Evolutionary conservation across 2,329 filamentous ascomycete genomes (phyloP).

Genomic region (Magnaporthiopsis poae): DNA sequence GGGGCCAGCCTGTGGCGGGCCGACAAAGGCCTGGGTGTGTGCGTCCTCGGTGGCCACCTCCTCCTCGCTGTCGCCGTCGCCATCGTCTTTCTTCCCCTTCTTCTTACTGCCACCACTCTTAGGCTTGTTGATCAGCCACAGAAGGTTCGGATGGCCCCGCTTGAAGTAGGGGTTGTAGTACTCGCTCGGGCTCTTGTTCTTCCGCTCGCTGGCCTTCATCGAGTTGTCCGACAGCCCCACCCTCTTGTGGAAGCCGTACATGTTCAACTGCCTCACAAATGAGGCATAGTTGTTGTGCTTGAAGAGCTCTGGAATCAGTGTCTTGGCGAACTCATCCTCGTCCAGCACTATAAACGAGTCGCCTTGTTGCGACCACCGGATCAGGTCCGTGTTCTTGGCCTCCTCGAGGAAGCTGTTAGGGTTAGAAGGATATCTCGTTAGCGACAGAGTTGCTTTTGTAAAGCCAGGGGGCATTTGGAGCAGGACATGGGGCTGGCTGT

Average conservation of each 20-base stretch:
- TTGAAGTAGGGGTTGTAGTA: slow-evolving; percentile 97
- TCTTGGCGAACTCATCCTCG: slow-evolving; percentile 96
- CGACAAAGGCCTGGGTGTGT: slow-evolving; percentile 16
- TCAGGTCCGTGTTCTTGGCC: slow-evolving; percentile 83
- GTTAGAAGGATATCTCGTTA: slow-evolving; percentile 10
- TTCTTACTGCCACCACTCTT: slow-evolving; percentile 57
- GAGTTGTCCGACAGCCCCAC: slow-evolving; percentile 91
- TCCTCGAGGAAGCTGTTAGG: slow-evolving; percentile 75
- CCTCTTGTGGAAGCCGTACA: slow-evolving; percentile 96
- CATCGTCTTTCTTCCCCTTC: slow-evolving; percentile 52
- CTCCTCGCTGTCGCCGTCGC: slow-evolving; percentile 63
- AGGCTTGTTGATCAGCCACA: slow-evolving; percentile 95
- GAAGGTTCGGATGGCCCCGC: slow-evolving; percentile 77
- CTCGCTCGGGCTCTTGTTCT: slow-evolving; percentile 95
- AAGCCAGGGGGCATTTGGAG: neutral
- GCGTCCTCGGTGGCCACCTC: slow-evolving; percentile 49
- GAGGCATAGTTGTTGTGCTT: slow-evolving; percentile 98
- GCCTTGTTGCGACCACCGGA: slow-evolving; percentile 92
- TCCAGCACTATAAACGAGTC: slow-evolving; percentile 95
- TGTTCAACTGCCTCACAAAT: slow-evolving; percentile 89
- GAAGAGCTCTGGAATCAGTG: slow-evolving; percentile 91
- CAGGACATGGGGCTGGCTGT: slow-evolving; percentile 19
- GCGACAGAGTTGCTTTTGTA: neutral
- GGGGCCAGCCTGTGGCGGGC: slow-evolving; percentile 13
- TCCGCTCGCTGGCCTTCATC: slow-evolving; percentile 91